phyloP scores from a whole-genome alignment of 164 flowering plant genomes.

The Magnolia officinalis region DNA sequence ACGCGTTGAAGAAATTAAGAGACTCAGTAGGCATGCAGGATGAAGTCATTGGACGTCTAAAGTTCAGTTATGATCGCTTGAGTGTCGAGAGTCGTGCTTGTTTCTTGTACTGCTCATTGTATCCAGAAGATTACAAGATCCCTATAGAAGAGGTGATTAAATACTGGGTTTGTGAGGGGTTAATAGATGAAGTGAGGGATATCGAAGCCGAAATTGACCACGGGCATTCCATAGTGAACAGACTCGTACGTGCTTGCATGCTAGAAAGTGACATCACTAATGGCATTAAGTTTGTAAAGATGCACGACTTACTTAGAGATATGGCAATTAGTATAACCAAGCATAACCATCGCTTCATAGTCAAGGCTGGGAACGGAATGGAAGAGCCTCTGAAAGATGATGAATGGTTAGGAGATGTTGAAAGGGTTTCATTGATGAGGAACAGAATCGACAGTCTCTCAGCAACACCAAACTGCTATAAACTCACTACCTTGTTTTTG shows the following conservation, averaged over 20 bases:
- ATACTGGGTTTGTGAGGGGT: background rate
- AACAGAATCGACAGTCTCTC: background rate
- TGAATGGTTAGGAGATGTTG: background rate
- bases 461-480: background rate
- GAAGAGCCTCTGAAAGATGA: background rate
- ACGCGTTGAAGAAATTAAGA: background rate
- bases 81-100: background rate
- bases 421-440: background rate
- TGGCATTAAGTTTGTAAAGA: background rate
- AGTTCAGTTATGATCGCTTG: background rate
- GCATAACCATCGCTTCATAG: background rate
- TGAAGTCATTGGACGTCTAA: background rate
- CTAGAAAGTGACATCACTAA: background rate
- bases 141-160: background rate
- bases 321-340: background rate
- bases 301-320: background rate
- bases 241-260: background rate
- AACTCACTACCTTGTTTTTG: background rate
- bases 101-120: constrained; percentile 9
- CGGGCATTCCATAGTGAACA: background rate
- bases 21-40: background rate
- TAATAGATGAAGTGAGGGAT: background rate
- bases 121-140: background rate
- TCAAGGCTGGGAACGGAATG: background rate
- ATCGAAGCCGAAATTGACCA: background rate